Evolutionary conservation across 2,329 filamentous ascomycete species (phyloP).

Genomic region (Calycina herbarum): DNA sequence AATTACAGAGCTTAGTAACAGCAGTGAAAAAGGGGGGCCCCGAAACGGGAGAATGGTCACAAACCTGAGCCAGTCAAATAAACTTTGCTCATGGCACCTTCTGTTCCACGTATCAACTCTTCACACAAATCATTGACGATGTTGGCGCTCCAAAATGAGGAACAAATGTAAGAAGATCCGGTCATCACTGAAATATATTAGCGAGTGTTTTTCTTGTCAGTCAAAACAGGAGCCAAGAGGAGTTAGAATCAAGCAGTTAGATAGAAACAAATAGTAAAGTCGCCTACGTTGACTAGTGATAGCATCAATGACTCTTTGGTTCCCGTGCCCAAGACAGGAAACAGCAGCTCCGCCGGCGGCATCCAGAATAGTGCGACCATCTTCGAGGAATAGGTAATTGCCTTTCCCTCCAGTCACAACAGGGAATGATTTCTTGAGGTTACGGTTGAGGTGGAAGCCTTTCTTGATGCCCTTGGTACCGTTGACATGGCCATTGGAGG

Average conservation of each 20-base stretch:
- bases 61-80: constrained; percentile 60
- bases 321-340: constrained; percentile 67
- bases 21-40: background rate
- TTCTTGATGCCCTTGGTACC: constrained; percentile 19
- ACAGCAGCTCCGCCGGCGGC: constrained; percentile 74
- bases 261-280: constrained; percentile 16
- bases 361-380: constrained; percentile 65
- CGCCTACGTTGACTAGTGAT: constrained; percentile 57
- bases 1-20: constrained; percentile 13
- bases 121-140: constrained; percentile 50
- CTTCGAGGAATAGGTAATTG: constrained; percentile 32
- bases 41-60: background rate
- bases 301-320: constrained; percentile 59
- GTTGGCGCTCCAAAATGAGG: constrained; percentile 56
- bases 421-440: constrained; percentile 34
- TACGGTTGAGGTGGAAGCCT: constrained; percentile 32
- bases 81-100: constrained; percentile 50
- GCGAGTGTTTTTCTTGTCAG: background rate
- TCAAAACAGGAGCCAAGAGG: background rate
- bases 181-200: background rate
- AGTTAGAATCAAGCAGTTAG: no score
- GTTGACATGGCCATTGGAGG: constrained; percentile 20
- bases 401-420: constrained; percentile 32
- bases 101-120: constrained; percentile 43
- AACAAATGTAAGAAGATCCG: constrained; percentile 58